Evolutionary conservation across 495 filamentous ascomycete genomes (phyloP), one percentile per base, ranked within the genome.

Genomic region (Penicillium maclennaniae): DNA sequence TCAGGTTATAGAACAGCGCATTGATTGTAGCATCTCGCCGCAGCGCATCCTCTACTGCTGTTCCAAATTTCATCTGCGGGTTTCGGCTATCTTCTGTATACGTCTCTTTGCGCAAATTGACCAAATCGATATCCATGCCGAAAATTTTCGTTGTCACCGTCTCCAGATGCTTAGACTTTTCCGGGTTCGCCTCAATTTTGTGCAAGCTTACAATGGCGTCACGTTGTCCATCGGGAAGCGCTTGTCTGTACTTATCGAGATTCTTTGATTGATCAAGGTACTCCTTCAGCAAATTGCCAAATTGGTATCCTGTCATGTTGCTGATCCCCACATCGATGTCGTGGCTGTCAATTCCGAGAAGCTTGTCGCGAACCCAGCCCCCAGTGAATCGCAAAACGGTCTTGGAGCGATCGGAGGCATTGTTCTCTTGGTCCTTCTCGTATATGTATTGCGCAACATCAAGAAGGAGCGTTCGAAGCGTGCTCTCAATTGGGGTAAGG

Each of bases 361-460:
- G 79, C 76, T 96, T 97, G 76, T 99, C 93, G 37, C 93, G 85
- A 25, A 99, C 95, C 93, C 93, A 99, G n/a, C 93, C 93, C 38
- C 93, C 93, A 12, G 95, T 92, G 71, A 92, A 97, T 12, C 93
- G 87, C 16, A 99, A 55, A 5, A 74, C 67, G 0, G 69, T 71
- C n/a, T 62, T 54, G 0, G 66, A 59, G 14, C 58, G 38, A 19
- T 66, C 54, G 7, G 1, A 25, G 1, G 15, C 50, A 49, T 62
- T 49, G n/a, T 25, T 53, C 2, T 36, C 76, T 45, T 79, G 77
- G 27, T 74, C 68, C n/a, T 79, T 74, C 15, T 80, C 63, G 51
- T 85, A 78, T 54, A 90, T 86, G 69, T 84, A 84, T 21, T 78
- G 61, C 36, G 87, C 88, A 31, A 88, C 84, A 68, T 90, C 87